Evolutionary conservation across 129 eudicot species (phyloP), one percentile per base, ranked within the genome.

Genomic region (Escallonia herrerae): DNA sequence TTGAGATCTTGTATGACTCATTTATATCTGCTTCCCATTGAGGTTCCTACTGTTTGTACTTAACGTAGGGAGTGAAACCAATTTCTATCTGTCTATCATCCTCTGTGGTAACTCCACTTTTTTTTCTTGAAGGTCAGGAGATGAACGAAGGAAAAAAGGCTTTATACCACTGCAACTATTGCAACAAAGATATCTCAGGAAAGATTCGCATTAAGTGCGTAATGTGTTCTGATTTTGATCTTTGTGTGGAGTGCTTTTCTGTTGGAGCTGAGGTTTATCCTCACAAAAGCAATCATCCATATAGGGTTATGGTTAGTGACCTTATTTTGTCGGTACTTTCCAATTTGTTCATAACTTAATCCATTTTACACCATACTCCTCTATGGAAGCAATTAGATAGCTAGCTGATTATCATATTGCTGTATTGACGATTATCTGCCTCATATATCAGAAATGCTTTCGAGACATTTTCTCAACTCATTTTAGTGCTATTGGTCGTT

Each of bases 231-330:
- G 97, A 91, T 66, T 91, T 87, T 71, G 97, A 91, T 77, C 97
- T 91, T 65, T 91, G 97, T 74, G 80, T 91, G 59, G 97, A 91
- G 78, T 91, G 97, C 84, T 91, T 91, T 77, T 87, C 97, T 74
- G 96, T 91, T 72, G 97, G 97, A 67, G 96, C 88, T 62, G 96
- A 87, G 82, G 96, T 91, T 62, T 58, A 78, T 72, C 97, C 97
- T 81, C 97, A 91, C 85, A 85, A 87, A 77, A 76, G 96, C 83
- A 85, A 85, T 73, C 96, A 91, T 91, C 84, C 85, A 22, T 91
- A 91, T 44, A 78, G 96, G 76, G 97, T 91, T 53, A 91, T 91
- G 97, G 97, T 91, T 60, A 82, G 96, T 82, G 43, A 33, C 61
- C 14, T 42, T 43, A 12, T 15, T 59, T 13, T 10, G 4, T 0